These are phyloP conservation scores for Globisporangium radiosum DNA, from an alignment of 352 stramenopile species.

Conservation along the genomic window DNA sequence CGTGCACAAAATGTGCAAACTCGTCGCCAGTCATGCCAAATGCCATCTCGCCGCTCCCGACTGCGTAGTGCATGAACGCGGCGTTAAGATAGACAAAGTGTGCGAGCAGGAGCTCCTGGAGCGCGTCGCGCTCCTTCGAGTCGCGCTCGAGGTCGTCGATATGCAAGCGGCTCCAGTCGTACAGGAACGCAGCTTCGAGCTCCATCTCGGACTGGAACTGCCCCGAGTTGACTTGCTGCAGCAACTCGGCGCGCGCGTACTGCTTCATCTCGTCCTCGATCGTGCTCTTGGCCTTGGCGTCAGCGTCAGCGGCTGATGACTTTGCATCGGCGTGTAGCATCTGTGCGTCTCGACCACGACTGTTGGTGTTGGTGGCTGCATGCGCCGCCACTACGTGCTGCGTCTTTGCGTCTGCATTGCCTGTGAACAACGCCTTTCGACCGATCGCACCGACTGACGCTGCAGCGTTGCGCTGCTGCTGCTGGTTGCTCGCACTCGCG, in stretches of 20 bases:
- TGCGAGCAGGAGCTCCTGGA: constrained; percentile 52
- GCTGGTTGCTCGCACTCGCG: constrained; percentile 15
- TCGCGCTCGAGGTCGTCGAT: constrained; percentile 51
- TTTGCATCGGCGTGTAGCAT: constrained; percentile 5
- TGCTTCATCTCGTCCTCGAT: constrained; percentile 45
- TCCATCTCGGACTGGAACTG: constrained; percentile 80
- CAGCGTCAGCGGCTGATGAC: constrained; percentile 6
- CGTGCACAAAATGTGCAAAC: constrained; percentile 70
- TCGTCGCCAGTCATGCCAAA: constrained; percentile 68
- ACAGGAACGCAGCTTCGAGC: constrained; percentile 72
- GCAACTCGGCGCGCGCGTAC: constrained; percentile 60
- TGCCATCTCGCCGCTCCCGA: constrained; percentile 47
- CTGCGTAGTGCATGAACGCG: constrained; percentile 73
- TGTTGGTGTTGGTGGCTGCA: too few relatives aligned
- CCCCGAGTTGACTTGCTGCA: constrained; percentile 69
- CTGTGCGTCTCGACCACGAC: too few relatives aligned
- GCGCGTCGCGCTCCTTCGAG: constrained; percentile 30
- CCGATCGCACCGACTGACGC: background rate
- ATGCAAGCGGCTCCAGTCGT: constrained; percentile 58
- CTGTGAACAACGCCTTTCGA: background rate
- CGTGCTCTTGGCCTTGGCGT: constrained; percentile 2
- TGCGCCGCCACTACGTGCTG: too few relatives aligned
- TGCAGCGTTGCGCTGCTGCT: constrained; percentile 1
- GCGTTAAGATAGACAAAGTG: constrained; percentile 49
- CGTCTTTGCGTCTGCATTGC: constrained; percentile 1